Evolutionary conservation across 2,329 filamentous ascomycete species (phyloP).

Genomic region (Pestalotiopsis sp.): DNA sequence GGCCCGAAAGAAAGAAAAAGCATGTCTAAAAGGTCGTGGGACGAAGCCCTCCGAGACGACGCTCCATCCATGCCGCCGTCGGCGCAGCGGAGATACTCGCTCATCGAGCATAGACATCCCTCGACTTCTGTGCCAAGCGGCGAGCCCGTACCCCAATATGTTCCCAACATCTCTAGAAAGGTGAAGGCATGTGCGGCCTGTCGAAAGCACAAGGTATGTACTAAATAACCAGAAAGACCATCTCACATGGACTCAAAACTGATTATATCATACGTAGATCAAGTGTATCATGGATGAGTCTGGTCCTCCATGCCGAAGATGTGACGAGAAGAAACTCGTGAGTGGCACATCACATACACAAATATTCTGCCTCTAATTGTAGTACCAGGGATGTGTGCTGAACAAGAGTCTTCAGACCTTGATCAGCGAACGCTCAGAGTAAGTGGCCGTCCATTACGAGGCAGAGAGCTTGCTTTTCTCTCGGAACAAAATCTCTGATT

Average conservation of each 20-base stretch:
- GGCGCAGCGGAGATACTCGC: neutral
- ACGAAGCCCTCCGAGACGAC: slow-evolving; percentile 7
- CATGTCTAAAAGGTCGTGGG: slow-evolving; percentile 17
- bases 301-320: slow-evolving; percentile 38
- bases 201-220: slow-evolving; percentile 38
- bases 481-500: neutral
- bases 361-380: neutral
- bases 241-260: no score
- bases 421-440: slow-evolving; percentile 41
- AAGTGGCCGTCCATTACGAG: slow-evolving; percentile 12
- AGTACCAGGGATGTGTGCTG: slow-evolving; percentile 32
- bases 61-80: neutral
- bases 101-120: neutral
- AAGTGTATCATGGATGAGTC: slow-evolving; percentile 42
- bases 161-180: slow-evolving; percentile 17
- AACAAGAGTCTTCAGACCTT: slow-evolving; percentile 42
- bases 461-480: neutral
- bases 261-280: no score
- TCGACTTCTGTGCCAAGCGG: neutral
- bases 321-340: slow-evolving; percentile 33
- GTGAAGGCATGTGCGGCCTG: slow-evolving; percentile 37
- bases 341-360: neutral
- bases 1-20: neutral
- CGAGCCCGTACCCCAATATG: neutral
- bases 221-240: neutral